Evolutionary conservation across 768 basidiomycete species (phyloP).

Genomic region (Lyophyllum semitale): DNA sequence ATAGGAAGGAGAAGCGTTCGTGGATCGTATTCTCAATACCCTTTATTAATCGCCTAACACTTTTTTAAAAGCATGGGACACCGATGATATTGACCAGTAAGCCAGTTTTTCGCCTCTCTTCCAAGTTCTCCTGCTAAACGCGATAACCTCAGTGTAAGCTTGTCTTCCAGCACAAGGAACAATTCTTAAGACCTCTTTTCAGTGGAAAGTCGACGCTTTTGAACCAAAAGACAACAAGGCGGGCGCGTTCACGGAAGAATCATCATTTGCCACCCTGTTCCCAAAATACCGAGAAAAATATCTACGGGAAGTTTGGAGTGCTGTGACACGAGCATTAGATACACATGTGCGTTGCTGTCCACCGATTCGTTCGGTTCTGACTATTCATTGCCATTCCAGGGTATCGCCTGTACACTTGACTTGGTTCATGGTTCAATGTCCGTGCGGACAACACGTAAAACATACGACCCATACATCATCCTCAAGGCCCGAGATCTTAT

Average conservation of each 20-base stretch:
- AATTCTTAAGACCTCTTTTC: neutral
- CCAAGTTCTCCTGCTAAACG: constrained; percentile 5
- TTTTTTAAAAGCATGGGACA: constrained; percentile 87
- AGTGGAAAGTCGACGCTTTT: constrained; percentile 94
- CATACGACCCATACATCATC: constrained; percentile 94
- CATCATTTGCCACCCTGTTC: constrained; percentile 96
- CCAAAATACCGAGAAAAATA: constrained; percentile 99
- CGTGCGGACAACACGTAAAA: constrained; percentile 94
- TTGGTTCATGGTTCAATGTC: constrained; percentile 97
- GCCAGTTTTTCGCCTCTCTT: constrained; percentile 27
- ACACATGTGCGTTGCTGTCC: constrained; percentile 53
- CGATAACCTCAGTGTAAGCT: constrained; percentile 43
- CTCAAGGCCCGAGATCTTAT: constrained; percentile 96
- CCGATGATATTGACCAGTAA: constrained; percentile 98
- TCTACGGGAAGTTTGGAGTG: constrained; percentile 91
- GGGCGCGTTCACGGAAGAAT: constrained; percentile 90
- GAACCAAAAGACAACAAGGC: constrained; percentile 72
- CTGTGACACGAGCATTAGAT: constrained; percentile 83
- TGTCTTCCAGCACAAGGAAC: neutral
- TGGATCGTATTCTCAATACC: neutral
- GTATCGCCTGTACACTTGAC: constrained; percentile 89
- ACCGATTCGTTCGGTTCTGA: neutral
- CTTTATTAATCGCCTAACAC: constrained; percentile 17
- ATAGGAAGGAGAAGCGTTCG: constrained; percentile 95
- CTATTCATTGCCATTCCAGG: constrained; percentile 45